Conservation (phyloP, 768 basidiomycete genomes). For the Kwoniella dendrophila region DNA sequence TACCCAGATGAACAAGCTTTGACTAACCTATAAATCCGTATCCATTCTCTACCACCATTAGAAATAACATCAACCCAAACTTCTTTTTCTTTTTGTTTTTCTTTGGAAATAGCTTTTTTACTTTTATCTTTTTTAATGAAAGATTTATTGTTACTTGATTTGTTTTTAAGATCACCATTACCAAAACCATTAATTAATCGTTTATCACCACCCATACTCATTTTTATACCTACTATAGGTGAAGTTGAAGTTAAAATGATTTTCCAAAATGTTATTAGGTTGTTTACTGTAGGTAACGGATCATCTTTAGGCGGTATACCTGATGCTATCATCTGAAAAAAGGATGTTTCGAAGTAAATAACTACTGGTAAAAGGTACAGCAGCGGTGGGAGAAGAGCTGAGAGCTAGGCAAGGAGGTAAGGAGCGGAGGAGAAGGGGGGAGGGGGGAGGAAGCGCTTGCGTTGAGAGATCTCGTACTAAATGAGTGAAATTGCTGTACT, state of each 20-base stretch:
- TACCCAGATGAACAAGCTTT: not conserved
- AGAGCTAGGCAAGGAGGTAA: no score
- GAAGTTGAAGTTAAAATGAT: slow-evolving; percentile 19
- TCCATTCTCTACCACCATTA: slow-evolving; percentile 74
- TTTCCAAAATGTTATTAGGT: slow-evolving; percentile 28
- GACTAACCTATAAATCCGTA: slow-evolving; percentile 81
- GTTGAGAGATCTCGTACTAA: no score
- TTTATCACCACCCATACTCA: slow-evolving; percentile 24
- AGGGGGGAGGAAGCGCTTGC: no score
- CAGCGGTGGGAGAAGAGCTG: no score
- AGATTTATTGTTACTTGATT: not conserved
- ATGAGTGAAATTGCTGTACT: not conserved
- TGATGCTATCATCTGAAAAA: slow-evolving; percentile 20
- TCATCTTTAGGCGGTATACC: slow-evolving; percentile 28
- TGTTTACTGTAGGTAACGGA: slow-evolving; percentile 24
- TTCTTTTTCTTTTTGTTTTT: slow-evolving; percentile 23
- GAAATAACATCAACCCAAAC: slow-evolving; percentile 72
- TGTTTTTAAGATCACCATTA: no score
- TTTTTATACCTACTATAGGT: slow-evolving; percentile 23
- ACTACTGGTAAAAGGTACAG: no score
- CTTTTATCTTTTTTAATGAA: not conserved
- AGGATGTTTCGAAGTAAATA: no score
- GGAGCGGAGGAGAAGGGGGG: no score
- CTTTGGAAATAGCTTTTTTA: slow-evolving; percentile 2
- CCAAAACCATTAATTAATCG: not conserved